phyloP scores from a whole-genome alignment of 352 stramenopile genomes.

The Globisporangium radiosum region DNA sequence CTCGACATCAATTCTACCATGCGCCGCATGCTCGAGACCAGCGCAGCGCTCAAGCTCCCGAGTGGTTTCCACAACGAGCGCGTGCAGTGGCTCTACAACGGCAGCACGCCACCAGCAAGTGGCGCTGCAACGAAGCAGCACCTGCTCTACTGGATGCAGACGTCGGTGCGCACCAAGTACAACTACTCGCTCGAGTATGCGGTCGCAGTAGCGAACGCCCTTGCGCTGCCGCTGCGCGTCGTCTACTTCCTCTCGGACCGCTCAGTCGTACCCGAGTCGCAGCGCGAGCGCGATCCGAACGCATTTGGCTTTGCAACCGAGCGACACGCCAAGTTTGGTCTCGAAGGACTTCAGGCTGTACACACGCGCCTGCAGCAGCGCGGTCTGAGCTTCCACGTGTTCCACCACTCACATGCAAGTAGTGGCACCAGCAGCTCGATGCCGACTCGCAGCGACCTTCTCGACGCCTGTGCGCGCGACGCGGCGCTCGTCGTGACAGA shows the following conservation, averaged over 20 bases:
- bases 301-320: constrained; percentile 59
- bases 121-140: constrained; percentile 2
- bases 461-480: constrained; percentile 33
- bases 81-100: constrained; percentile 73
- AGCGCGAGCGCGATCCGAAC: constrained; percentile 38
- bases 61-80: constrained; percentile 57
- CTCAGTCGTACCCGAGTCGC: constrained; percentile 22
- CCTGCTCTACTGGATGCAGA: constrained; percentile 88
- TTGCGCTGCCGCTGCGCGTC: constrained; percentile 67
- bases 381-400: constrained; percentile 55
- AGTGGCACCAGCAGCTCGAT: not conserved
- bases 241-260: constrained; percentile 66
- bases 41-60: constrained; percentile 30
- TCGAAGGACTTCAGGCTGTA: constrained; percentile 58
- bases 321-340: constrained; percentile 64
- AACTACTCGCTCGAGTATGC: constrained; percentile 82
- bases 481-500: constrained; percentile 73
- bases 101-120: constrained; percentile 5
- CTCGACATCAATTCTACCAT: constrained; percentile 12
- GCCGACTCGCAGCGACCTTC: constrained; percentile 28
- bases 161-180: constrained; percentile 69
- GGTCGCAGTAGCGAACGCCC: constrained; percentile 51
- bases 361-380: constrained; percentile 32
- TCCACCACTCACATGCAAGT: constrained; percentile 35
- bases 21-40: constrained; percentile 43